Conservation (phyloP, 1,284 basidiomycete genomes). For the Ustilago bromivora region DNA sequence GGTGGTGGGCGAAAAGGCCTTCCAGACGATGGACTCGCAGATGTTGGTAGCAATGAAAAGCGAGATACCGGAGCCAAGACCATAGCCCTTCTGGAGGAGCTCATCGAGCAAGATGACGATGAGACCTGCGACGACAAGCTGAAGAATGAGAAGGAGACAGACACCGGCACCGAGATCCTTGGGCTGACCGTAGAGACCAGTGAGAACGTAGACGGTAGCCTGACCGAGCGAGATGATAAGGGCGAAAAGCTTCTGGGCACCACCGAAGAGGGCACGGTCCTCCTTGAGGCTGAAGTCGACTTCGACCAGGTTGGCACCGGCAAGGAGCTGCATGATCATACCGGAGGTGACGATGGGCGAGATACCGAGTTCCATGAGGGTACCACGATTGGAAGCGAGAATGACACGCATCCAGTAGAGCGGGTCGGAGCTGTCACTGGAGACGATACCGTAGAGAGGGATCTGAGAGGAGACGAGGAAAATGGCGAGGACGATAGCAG, state of each 20-base stretch:
- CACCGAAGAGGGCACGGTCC: conserved; percentile 93
- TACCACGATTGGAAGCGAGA: conserved; percentile 96
- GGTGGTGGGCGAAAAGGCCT: conserved; percentile 97
- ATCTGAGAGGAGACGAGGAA: conserved; percentile 69
- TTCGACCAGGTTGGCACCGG: conserved; percentile 96
- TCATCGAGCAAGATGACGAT: conserved; percentile 99
- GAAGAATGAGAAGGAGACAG: conserved; percentile 92
- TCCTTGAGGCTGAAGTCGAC: conserved; percentile 98
- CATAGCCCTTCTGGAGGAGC: conserved; percentile 98
- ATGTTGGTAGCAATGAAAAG: conserved; percentile 99
- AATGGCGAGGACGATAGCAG: conserved; percentile 69
- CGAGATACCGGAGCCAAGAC: conserved; percentile 97
- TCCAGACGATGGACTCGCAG: conserved; percentile 99
- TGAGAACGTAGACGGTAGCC: conserved; percentile 95
- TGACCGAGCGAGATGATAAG: conserved; percentile 96
- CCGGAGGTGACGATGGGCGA: conserved; percentile 93
- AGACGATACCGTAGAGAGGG: conserved; percentile 69
- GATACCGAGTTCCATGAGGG: conserved; percentile 98
- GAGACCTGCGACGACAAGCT: conserved; percentile 90
- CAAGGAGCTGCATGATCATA: conserved; percentile 99
- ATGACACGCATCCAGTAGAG: conserved; percentile 99
- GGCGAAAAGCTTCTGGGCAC: conserved; percentile 97
- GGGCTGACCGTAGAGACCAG: conserved; percentile 95
- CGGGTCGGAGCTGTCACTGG: conserved; percentile 76
- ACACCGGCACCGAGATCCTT: conserved; percentile 94